A percentile compares a stretch with the other conserved stretches of the same genome.
Conservation (phyloP, 2,329 filamentous ascomycete species). For the Pseudogymnoascus sp. region DNA sequence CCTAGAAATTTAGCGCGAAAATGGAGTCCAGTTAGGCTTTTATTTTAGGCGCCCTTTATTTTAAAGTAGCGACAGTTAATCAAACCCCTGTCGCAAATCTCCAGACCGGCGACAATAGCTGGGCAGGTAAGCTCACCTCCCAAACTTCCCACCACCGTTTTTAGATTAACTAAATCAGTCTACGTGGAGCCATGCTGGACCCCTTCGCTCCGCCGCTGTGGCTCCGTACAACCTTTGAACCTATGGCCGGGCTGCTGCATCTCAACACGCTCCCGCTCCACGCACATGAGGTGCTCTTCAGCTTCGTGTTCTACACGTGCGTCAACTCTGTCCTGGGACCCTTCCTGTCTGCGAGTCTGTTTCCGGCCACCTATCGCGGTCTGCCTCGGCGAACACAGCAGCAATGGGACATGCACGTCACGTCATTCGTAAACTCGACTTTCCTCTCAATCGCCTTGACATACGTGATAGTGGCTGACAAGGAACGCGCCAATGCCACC, state of each 20-base stretch:
- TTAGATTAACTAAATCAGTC: neutral
- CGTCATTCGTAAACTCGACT: conserved; percentile 65
- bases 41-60: no score
- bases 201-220: conserved; percentile 55
- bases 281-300: conserved; percentile 63
- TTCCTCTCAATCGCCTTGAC: conserved; percentile 63
- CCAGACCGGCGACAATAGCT: neutral
- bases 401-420: conserved; percentile 78
- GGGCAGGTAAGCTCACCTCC: neutral
- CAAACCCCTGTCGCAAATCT: neutral
- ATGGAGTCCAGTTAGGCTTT: neutral
- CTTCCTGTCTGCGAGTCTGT: conserved; percentile 49
- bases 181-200: conserved; percentile 51
- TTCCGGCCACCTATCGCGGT: conserved; percentile 48
- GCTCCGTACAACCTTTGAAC: conserved; percentile 43
- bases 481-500: conserved; percentile 56
- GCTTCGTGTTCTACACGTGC: conserved; percentile 57
- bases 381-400: conserved; percentile 53
- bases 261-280: conserved; percentile 64
- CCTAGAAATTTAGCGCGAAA: neutral
- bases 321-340: conserved; percentile 60
- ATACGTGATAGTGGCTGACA: conserved; percentile 58
- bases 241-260: conserved; percentile 49
- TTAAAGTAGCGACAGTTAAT: neutral
- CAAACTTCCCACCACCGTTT: neutral